Base-by-base conservation (phyloP, 148 eudicot species). In the Arbutus unedo region DNA sequence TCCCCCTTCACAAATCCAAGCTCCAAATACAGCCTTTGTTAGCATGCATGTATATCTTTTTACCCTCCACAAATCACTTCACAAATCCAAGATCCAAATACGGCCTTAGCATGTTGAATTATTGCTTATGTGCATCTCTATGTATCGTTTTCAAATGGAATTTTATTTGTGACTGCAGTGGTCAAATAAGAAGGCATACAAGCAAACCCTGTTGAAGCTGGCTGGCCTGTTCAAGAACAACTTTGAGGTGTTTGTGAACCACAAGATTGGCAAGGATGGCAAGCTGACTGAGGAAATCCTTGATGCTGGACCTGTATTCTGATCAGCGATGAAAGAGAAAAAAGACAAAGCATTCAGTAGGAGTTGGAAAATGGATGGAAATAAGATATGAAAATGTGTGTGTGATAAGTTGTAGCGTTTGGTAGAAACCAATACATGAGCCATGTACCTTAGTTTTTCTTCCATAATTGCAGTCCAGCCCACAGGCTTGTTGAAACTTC, bases 301-400 rank as follows among this genome's bases (percentile, higher is more conserved):
- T 45, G 91, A 90, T 25, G 97, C 97, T 70, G 97, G 97, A 84
- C 95, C 97, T 21, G 75, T 74, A 8, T 93, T 89, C 62, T 93
- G 81, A 89, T 66, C 31, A n/a, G 54, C 31, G 19, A 9, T 9
- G 72, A 48, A 80, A 31, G 21, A 47, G 15, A 8, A 48, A 51
- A 50, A 70, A 62, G 31, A 6, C 15, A 78, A 66, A 66, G 71
- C 49, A 7, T 2, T 23, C 48, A 50, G 56, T 50, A 5, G 31
- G 56, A 49, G 78, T 75, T 21, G 78, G 2, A 5, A 75, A 21
- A 50, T 21, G 57, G 59, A 45, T 75, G 41, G 78, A 75, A 75
- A 75, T 75, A 75, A 75, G 59, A 50, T 21, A 50, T 75, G 59
- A 75, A 50, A 50, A n/a, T 50, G 59, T 21, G 50, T 41, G 43